Conservation (phyloP, 208 protist genomes). For the Leishmania major region DNA sequence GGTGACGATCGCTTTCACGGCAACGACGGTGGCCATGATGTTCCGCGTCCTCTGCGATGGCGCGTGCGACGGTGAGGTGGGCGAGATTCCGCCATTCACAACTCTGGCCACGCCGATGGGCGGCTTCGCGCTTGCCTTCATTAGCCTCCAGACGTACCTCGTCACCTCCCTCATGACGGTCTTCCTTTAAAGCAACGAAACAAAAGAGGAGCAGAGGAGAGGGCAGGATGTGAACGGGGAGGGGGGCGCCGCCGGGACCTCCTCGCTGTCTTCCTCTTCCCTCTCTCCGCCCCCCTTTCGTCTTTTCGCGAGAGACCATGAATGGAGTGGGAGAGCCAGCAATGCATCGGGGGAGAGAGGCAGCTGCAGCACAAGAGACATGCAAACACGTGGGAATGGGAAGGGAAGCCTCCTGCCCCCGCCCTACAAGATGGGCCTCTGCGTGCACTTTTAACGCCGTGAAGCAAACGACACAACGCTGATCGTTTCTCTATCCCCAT, state of each 20-base stretch:
- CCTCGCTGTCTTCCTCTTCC: not conserved
- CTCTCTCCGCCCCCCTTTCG: not conserved
- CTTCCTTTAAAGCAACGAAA: conserved; percentile 25
- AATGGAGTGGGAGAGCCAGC: not conserved
- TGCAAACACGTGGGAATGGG: not conserved
- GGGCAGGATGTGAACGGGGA: not conserved
- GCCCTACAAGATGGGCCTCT: not conserved
- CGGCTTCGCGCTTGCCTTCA: conserved; percentile 43
- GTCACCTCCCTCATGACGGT: conserved; percentile 39
- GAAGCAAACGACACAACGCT: not conserved
- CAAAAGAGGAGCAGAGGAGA: not conserved
- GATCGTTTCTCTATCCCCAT: not conserved
- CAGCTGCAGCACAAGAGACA: not conserved
- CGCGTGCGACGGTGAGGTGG: conserved; percentile 39
- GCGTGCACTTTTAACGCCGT: not conserved
- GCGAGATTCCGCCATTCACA: conserved; percentile 37
- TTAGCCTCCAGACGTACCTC: conserved; percentile 33
- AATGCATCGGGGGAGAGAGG: not conserved
- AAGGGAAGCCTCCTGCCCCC: not conserved
- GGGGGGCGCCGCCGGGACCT: not conserved
- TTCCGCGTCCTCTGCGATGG: conserved; percentile 34
- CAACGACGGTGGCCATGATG: conserved; percentile 33
- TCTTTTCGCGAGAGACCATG: not conserved
- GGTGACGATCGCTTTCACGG: conserved; percentile 35
- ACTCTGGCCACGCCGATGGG: conserved; percentile 43